Evolutionary conservation across 805 yeast species (phyloP), one percentile per base, ranked within the genome.

Genomic region (Ogataea paradorogensis): DNA sequence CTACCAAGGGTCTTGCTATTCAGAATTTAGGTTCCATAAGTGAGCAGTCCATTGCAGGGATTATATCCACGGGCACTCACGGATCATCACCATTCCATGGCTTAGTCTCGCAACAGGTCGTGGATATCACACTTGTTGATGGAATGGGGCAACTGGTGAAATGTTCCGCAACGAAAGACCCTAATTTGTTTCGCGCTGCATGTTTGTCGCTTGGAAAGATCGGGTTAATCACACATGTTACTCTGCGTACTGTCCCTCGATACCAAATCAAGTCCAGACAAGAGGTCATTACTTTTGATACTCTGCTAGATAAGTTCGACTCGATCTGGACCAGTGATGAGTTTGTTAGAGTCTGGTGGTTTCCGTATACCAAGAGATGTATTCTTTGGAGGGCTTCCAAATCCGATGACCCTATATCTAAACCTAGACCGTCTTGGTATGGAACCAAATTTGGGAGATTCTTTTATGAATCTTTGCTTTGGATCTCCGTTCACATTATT

Each of bases 21-120:
- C 98, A 91, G 62, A 91, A 85, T 55, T 68, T 93, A 53, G 98
- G 98, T 1, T 89, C 97, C 1, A 91, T 91, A 38, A 80, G 93
- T 28, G 96, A 88, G 46, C 98, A 91, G 60, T 84, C 95, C 11
- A 71, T 89, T 18, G 98, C 95, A 3, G 99, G 99, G n/a, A 80
- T 90, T 49, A 88, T 93, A 31, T 84, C 95, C 2, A 91, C 98
- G 0, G 98, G 98, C 21, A 89, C 98, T 0, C 99, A 91, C 58
- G 99, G 99, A 7, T 84, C 97, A 0, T 82, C 95, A 8, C 95
- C 91, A 29, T 86, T 74, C 59, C 98, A 93, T 55, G 97, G 98
- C 1, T 69, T 90, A 26, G 84, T 91, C 2, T 78, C 93, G 7
- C 91, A 88, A 53, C 96, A 89, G 61, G 73, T 86, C 46, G 97